Base-by-base conservation (phyloP, 2,329 filamentous ascomycete genomes). In the Elsinoe fawcettii region DNA sequence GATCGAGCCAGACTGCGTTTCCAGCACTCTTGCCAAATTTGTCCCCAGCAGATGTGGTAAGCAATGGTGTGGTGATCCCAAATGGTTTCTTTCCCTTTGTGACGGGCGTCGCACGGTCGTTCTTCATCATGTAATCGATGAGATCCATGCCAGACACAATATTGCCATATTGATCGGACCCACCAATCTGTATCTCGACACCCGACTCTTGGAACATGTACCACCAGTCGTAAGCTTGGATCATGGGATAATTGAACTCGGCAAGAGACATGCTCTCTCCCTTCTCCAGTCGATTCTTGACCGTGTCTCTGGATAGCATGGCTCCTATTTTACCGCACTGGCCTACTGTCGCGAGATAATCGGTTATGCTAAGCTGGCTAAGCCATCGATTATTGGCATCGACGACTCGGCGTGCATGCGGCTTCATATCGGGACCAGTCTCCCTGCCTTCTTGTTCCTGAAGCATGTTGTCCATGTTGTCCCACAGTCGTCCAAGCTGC, bases 141-240 rank as follows among this genome's bases (percentile, higher is more conserved):
- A 87, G 82, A 60, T 96, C 89, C 67, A 93, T 86, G 51, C 93
- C 93, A 11, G 91, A 85, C 25, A 95, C 81, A 62, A 99, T 97
- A 72, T 99, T 99, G 61, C 93, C 93, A 69, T 86, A 97, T 73
- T 99, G 93, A 69, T 99, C 93, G 5, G 90, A 90, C 37, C 93
- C 93, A 58, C 93, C 93, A 55, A 99, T 88, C 73, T 99, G 90
- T 69, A 97, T 81, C 67, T 91, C 86, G 8, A 90, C 78, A 49
- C 80, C 78, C 54, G 78, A 80, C 22, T 79, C 77, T 47, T 81
- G 79, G 72, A 88, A 95, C 74, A 97, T 80, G 64, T 88, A 80
- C 88, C 89, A 97, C 82, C 91, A 99, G 70, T 99, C 93, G 87
- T 91, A 97, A 20, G 87, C 90, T 70, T 99, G 93, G 65, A 97